phyloP scores from a whole-genome alignment of 306 rosid genomes.

The Gynostemma pentaphyllum region DNA sequence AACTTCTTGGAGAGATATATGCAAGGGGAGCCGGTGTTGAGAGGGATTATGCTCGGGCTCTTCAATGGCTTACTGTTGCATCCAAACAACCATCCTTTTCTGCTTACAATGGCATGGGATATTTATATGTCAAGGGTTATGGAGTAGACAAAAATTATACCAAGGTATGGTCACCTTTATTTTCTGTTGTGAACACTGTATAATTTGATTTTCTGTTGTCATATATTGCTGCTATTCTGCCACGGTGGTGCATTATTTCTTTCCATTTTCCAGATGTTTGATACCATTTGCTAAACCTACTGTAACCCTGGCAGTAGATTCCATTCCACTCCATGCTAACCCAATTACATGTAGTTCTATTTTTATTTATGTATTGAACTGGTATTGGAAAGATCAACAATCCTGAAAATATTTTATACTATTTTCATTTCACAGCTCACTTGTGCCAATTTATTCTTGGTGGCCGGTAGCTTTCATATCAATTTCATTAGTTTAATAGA shows the following conservation, averaged over 20 bases:
- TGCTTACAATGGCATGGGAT: conserved; percentile 92
- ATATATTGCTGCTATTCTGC: background rate
- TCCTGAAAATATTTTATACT: background rate
- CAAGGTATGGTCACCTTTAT: conserved; percentile 33
- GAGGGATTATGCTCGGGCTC: conserved; percentile 82
- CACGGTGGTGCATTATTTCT: background rate
- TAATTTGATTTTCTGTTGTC: background rate
- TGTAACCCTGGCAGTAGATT: background rate
- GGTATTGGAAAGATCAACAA: background rate
- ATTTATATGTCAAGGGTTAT: conserved; percentile 84
- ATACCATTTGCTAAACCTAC: background rate
- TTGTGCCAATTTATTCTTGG: background rate
- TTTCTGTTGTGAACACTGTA: conserved; percentile 1
- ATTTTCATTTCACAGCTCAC: background rate
- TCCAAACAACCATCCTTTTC: conserved; percentile 67
- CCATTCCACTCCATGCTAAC: background rate
- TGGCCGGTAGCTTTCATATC: background rate
- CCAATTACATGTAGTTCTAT: background rate
- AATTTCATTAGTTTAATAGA: background rate
- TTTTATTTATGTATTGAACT: background rate
- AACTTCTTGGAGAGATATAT: conserved; percentile 89
- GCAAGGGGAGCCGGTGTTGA: conserved; percentile 96
- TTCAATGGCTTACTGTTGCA: conserved; percentile 87
- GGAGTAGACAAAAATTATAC: conserved; percentile 89
- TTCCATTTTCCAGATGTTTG: background rate